Evolutionary conservation across 495 filamentous ascomycete species (phyloP), one percentile per base, ranked within the genome.

Genomic region (Filosporella fistucella): DNA sequence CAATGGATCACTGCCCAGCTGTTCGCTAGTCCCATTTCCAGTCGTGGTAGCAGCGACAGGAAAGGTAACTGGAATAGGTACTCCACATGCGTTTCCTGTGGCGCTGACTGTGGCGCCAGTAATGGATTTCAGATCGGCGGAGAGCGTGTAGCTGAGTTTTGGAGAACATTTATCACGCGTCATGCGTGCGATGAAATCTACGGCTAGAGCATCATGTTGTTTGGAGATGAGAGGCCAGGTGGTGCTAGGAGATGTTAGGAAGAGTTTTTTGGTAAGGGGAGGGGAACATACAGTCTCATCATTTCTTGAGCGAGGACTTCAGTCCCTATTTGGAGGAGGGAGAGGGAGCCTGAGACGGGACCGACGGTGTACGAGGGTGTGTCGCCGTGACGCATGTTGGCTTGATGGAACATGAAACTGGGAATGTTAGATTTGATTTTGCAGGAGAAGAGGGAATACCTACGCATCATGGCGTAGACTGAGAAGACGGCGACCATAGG

Each of bases 371-470:
- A 35, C 4, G 4, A 4, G 18, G 56, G 58, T 2, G 72, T 66
- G 28, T 76, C 78, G 4, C 5, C 12, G 32, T 35, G 18, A 4
- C 76, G 72, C 46, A 84, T 55, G 56, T 84, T 82, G 49, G 77
- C 77, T 60, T 84, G 80, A 45, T 73, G 70, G 59, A 73, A 72
- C 70, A 72, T 72, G 65, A 49, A 71, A n/a, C n/a, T n/a, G n/a
- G n/a, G n/a, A n/a, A n/a, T n/a, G n/a, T n/a, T n/a, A n/a, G n/a
- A n/a, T n/a, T n/a, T n/a, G n/a, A n/a, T n/a, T n/a, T n/a, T n/a
- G n/a, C n/a, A n/a, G n/a, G n/a, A n/a, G n/a, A n/a, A n/a, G n/a
- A n/a, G n/a, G n/a, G n/a, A n/a, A n/a, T n/a, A n/a, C n/a, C n/a
- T n/a, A n/a, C 0, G 54, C 55, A 40, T 78, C 78, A 38, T 68